A percentile compares a stretch with the other conserved stretches of the same genome.
phyloP scores from a whole-genome alignment of 305 asterid genomes.

The Withania somnifera region DNA sequence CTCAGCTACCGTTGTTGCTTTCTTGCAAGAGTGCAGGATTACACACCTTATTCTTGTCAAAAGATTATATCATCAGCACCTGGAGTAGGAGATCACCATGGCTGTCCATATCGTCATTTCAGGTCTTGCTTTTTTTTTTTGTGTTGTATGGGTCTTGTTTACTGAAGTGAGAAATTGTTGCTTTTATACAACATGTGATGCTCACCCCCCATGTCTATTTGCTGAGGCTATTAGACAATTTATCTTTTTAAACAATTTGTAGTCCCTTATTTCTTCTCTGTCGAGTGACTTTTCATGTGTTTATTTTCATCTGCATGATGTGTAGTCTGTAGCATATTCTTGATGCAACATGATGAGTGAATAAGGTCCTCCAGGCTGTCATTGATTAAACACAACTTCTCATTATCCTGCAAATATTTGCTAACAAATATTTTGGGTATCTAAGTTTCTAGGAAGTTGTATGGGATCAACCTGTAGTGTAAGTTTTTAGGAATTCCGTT shows the following conservation, averaged over 20 bases:
- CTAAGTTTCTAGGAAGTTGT: background rate
- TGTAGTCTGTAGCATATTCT: background rate
- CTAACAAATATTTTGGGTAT: background rate
- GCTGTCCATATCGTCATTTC: conserved; percentile 95
- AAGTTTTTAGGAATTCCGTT: background rate
- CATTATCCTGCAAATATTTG: background rate
- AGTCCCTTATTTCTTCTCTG: background rate
- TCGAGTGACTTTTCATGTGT: background rate
- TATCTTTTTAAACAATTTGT: background rate
- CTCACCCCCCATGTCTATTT: background rate
- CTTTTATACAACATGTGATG: background rate
- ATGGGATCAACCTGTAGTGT: background rate
- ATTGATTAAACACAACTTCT: background rate
- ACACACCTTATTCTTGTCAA: conserved; percentile 95
- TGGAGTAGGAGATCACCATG: conserved; percentile 86
- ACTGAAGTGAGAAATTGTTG: conserved; percentile 1
- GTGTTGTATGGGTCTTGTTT: conserved; percentile 3
- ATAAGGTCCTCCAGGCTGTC: background rate
- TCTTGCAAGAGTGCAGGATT: conserved; percentile 50
- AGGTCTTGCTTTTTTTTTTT: conserved; percentile 41
- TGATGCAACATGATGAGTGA: background rate
- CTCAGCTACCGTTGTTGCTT: background rate
- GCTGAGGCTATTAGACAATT: background rate
- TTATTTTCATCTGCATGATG: background rate
- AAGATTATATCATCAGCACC: conserved; percentile 76